Evolutionary conservation across 352 stramenopile genomes (phyloP).

Genomic region (Stephanocyclus meneghinianus): DNA sequence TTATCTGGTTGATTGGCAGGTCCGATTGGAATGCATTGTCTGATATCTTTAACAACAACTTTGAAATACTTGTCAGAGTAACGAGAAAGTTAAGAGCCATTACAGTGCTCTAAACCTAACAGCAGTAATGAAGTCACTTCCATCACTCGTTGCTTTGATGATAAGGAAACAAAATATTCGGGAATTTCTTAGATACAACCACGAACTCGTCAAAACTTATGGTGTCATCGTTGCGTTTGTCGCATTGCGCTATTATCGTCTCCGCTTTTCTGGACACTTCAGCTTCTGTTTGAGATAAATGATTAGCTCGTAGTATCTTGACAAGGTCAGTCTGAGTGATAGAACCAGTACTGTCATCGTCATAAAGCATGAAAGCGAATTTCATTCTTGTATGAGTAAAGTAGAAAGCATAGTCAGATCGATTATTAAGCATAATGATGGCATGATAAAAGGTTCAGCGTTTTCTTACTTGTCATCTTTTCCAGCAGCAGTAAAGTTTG

Average conservation of each 20-base stretch:
- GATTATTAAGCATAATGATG: background rate
- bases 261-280: slow-evolving; percentile 93
- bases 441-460: background rate
- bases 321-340: slow-evolving; percentile 93
- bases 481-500: slow-evolving; percentile 90
- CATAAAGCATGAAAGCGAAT: slow-evolving; percentile 94
- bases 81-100: background rate
- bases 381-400: slow-evolving; percentile 81
- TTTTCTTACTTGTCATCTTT: slow-evolving; percentile 89
- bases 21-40: background rate
- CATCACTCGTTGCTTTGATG: slow-evolving; percentile 15
- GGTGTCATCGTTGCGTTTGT: slow-evolving; percentile 94
- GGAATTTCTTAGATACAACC: slow-evolving; percentile 94
- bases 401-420: background rate
- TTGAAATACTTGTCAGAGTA: background rate
- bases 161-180: slow-evolving; percentile 90
- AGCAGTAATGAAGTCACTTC: background rate
- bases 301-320: slow-evolving; percentile 94
- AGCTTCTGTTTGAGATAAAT: slow-evolving; percentile 89
- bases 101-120: background rate
- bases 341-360: slow-evolving; percentile 92
- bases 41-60: background rate
- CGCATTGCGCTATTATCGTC: slow-evolving; percentile 95
- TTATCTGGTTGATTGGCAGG: slow-evolving; percentile 25
- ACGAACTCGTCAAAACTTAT: slow-evolving; percentile 97